Evolutionary conservation across 345 rosid genomes (phyloP).

Genomic region (sweet orange (Citrus sinensis)): DNA sequence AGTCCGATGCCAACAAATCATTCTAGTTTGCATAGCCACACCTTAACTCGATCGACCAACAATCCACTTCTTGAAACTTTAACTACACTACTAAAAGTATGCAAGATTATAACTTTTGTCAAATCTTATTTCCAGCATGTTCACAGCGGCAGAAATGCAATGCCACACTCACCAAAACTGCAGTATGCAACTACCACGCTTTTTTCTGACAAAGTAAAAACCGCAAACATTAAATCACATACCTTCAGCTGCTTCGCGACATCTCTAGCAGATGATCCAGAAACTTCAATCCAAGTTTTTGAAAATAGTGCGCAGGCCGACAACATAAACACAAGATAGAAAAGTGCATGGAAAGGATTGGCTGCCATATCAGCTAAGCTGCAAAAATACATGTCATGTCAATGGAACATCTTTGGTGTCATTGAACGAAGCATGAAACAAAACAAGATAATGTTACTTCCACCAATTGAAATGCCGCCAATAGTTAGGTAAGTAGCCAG

Average conservation of each 20-base stretch:
- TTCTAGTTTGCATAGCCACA: neutral
- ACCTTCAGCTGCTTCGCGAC: slow-evolving; percentile 93
- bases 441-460: neutral
- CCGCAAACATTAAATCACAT: neutral
- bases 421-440: neutral
- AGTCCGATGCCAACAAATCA: neutral
- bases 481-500: neutral
- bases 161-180: neutral
- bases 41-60: neutral
- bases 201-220: neutral
- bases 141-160: neutral
- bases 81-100: neutral
- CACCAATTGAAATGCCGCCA: neutral
- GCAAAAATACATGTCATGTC: slow-evolving; percentile 22
- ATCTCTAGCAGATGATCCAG: slow-evolving; percentile 81
- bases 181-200: neutral
- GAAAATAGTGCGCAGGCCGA: slow-evolving; percentile 86
- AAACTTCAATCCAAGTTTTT: slow-evolving; percentile 90
- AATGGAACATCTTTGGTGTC: neutral
- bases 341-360: slow-evolving; percentile 84
- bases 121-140: neutral
- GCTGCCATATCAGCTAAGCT: slow-evolving; percentile 94
- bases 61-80: neutral
- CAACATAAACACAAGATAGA: slow-evolving; percentile 76
- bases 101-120: neutral